Conservation (phyloP, 2,329 filamentous ascomycete species). For the Cylindrodendrum hubeiense region DNA sequence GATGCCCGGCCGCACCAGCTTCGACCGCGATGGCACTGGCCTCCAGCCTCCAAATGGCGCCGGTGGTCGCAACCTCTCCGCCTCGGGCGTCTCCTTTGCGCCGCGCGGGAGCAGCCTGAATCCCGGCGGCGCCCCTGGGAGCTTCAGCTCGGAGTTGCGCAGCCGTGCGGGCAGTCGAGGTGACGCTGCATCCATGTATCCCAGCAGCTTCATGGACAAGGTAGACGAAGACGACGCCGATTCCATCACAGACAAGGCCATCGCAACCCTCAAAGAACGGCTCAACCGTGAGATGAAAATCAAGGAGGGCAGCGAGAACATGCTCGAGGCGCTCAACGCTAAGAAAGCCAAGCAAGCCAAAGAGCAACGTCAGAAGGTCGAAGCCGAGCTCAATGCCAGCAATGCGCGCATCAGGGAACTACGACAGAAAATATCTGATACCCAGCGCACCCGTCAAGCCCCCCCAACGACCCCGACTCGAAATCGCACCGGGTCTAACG, state of each 20-base stretch:
- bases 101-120: conserved; percentile 78
- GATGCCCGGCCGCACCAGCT: conserved; percentile 45
- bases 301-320: conserved; percentile 96
- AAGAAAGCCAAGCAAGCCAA: conserved; percentile 98
- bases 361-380: conserved; percentile 82
- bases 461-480: conserved; percentile 66
- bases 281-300: conserved; percentile 98
- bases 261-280: conserved; percentile 82
- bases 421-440: conserved; percentile 70
- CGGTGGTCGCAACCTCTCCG: conserved; percentile 60
- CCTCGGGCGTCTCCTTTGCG: conserved; percentile 71
- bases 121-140: conserved; percentile 79
- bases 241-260: conserved; percentile 75
- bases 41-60: conserved; percentile 64
- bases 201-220: conserved; percentile 63
- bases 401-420: conserved; percentile 78
- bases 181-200: conserved; percentile 51
- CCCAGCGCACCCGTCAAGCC: conserved; percentile 63
- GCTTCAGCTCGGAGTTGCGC: conserved; percentile 90
- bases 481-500: conserved; percentile 59
- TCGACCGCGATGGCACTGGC: conserved; percentile 66
- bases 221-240: conserved; percentile 72
- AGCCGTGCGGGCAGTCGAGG: conserved; percentile 60
- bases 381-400: conserved; percentile 90
- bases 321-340: conserved; percentile 92